phyloP scores from a whole-genome alignment of 495 filamentous ascomycete genomes.

The Lentithecium fluviatile region DNA sequence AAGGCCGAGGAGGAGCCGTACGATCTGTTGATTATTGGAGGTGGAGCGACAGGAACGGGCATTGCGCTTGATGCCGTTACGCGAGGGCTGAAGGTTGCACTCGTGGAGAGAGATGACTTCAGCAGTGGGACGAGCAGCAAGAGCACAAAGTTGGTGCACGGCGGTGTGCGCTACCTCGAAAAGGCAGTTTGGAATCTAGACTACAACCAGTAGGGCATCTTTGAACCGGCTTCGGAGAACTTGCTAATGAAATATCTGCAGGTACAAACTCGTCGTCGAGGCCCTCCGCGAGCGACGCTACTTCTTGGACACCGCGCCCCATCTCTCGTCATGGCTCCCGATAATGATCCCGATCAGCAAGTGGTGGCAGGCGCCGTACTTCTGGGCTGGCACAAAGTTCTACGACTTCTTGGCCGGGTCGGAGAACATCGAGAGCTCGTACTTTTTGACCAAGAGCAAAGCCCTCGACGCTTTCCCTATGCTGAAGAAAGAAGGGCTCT shows the following conservation, averaged over 20 bases:
- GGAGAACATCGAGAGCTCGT: slow-evolving; percentile 95
- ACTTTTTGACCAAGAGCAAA: slow-evolving; percentile 92
- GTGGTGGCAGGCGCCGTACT: slow-evolving; percentile 98
- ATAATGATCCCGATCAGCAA: slow-evolving; percentile 96
- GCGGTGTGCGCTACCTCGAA: slow-evolving; percentile 92
- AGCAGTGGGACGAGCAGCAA: slow-evolving; percentile 91
- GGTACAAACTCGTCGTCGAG: slow-evolving; percentile 86
- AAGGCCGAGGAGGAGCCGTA: slow-evolving; percentile 55
- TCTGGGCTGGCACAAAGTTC: slow-evolving; percentile 92
- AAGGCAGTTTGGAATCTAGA: slow-evolving; percentile 97
- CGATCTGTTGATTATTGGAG: slow-evolving; percentile 88
- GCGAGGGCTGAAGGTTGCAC: slow-evolving; percentile 84
- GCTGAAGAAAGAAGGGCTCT: slow-evolving; percentile 80
- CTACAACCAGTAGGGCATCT: slow-evolving; percentile 67
- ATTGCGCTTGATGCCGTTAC: slow-evolving; percentile 94
- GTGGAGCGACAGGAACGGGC: slow-evolving; percentile 87
- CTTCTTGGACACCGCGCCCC: slow-evolving; percentile 93
- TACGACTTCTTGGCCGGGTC: slow-evolving; percentile 94
- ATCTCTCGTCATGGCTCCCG: slow-evolving; percentile 90
- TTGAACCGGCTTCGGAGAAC: not conserved
- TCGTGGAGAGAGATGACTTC: slow-evolving; percentile 97
- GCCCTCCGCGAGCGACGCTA: slow-evolving; percentile 95
- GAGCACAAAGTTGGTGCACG: slow-evolving; percentile 95
- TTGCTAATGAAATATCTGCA: slow-evolving; percentile 37
- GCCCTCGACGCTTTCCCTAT: slow-evolving; percentile 97